Conservation (phyloP, 2,329 filamentous ascomycete genomes). For the Magnaporthiopsis poae region DNA sequence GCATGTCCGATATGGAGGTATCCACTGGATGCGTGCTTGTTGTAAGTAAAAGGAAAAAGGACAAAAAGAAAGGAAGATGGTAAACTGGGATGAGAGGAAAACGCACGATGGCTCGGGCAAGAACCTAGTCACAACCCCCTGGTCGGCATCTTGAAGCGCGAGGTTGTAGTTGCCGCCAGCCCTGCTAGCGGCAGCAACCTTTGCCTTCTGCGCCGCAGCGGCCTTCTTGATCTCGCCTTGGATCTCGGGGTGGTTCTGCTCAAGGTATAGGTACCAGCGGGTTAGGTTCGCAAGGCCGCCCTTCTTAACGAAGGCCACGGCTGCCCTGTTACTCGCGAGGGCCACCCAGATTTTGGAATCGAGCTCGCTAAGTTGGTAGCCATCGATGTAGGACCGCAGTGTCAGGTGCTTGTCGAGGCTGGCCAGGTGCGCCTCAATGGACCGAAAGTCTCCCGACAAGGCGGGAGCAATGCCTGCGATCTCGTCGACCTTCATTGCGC, state of each 20-base stretch:
- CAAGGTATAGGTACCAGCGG: slow-evolving; percentile 81
- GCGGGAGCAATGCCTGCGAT: slow-evolving; percentile 38
- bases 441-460: slow-evolving; percentile 65
- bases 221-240: slow-evolving; percentile 59
- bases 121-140: slow-evolving; percentile 86
- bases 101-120: slow-evolving; percentile 81
- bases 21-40: slow-evolving; percentile 35
- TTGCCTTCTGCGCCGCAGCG: slow-evolving; percentile 58
- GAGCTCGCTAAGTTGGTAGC: slow-evolving; percentile 65
- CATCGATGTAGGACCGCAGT: slow-evolving; percentile 75
- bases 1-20: slow-evolving; percentile 94
- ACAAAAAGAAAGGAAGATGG: slow-evolving; percentile 11
- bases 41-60: not conserved
- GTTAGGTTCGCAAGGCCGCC: slow-evolving; percentile 65
- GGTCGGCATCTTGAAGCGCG: slow-evolving; percentile 70
- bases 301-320: slow-evolving; percentile 70
- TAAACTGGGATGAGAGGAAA: not conserved
- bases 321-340: slow-evolving; percentile 75
- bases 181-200: slow-evolving; percentile 59
- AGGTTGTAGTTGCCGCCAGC: slow-evolving; percentile 84
- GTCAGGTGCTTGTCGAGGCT: slow-evolving; percentile 80
- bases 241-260: slow-evolving; percentile 70
- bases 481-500: slow-evolving; percentile 46
- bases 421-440: slow-evolving; percentile 62
- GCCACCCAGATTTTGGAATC: slow-evolving; percentile 78